Percentiles rank a stretch among this genome's conserved stretches.
Evolutionary conservation across 441 rosid genomes (phyloP).

Genomic region (Oxalis stricta): DNA sequence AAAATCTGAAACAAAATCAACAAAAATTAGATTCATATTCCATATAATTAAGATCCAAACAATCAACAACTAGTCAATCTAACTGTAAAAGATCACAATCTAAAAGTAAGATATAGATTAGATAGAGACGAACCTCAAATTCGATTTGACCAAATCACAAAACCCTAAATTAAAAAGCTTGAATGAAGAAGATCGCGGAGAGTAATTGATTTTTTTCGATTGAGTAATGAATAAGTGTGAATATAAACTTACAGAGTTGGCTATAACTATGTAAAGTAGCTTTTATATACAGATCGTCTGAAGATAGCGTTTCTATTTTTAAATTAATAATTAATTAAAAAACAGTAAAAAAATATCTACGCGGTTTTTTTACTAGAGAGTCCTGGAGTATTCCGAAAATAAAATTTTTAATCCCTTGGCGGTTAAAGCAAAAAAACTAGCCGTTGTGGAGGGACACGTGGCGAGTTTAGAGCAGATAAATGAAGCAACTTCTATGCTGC

Average conservation of each 20-base stretch:
- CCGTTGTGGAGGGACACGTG: conserved; percentile 42
- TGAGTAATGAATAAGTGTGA: not conserved
- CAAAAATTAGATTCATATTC: not conserved
- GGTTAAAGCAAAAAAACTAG: conserved; percentile 35
- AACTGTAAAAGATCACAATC: too few relatives aligned
- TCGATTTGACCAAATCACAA: too few relatives aligned
- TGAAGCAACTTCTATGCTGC: conserved; percentile 14
- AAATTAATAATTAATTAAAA: not conserved
- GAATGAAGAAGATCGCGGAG: too few relatives aligned
- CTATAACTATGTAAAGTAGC: not conserved
- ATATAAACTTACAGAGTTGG: not conserved
- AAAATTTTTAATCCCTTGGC: conserved; percentile 16
- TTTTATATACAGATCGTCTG: not conserved
- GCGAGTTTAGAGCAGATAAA: not conserved
- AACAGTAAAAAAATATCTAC: conserved; percentile 4
- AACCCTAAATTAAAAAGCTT: conserved; percentile 14
- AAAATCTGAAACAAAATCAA: conserved; percentile 1
- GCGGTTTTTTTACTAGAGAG: conserved; percentile 13
- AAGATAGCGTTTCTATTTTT: not conserved
- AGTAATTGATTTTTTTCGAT: too few relatives aligned
- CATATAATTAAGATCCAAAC: too few relatives aligned
- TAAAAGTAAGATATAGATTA: conserved; percentile 2
- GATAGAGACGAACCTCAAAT: conserved; percentile 2
- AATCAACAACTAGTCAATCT: too few relatives aligned
- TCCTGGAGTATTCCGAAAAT: conserved; percentile 13